Evolutionary conservation across 805 yeast species (phyloP).

Genomic region (Candida peoriensis): DNA sequence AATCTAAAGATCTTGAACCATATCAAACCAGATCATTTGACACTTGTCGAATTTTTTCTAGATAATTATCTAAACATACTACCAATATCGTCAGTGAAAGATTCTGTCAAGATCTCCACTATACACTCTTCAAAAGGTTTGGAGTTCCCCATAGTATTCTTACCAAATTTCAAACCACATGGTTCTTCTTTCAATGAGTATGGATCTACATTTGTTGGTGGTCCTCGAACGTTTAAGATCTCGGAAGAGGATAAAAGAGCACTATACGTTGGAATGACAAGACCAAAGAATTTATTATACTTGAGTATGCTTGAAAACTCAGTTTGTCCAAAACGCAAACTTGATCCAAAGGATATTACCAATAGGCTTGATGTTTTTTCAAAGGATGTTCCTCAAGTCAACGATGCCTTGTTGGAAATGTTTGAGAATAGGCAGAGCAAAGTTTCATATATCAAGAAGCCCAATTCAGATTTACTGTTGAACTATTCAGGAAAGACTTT

Average conservation of each 20-base stretch:
- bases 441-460: too few species aligned
- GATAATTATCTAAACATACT: conserved; percentile 27
- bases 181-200: conserved; percentile 3
- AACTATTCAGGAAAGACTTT: background rate
- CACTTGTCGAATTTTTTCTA: conserved; percentile 28
- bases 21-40: conserved; percentile 20
- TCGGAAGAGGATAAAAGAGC: conserved; percentile 33
- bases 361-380: conserved; percentile 1
- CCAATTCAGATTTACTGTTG: conserved; percentile 4
- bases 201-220: too few species aligned
- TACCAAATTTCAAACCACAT: conserved; percentile 20
- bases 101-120: conserved; percentile 53
- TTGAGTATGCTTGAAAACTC: too few species aligned
- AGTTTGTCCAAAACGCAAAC: too few species aligned
- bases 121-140: conserved; percentile 73
- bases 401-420: background rate
- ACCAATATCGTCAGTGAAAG: conserved; percentile 23
- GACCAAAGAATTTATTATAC: conserved; percentile 44
- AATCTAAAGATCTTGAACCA: conserved; percentile 27
- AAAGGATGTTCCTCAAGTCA: background rate
- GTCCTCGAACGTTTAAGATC: too few species aligned
- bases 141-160: conserved; percentile 66
- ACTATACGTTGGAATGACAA: conserved; percentile 61
- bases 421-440: conserved; percentile 2
- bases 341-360: conserved; percentile 1